A percentile compares a stretch with the other conserved stretches of the same genome.
phyloP scores from a whole-genome alignment of 2,329 filamentous ascomycete species.

The Orbilia ellipsospora region DNA sequence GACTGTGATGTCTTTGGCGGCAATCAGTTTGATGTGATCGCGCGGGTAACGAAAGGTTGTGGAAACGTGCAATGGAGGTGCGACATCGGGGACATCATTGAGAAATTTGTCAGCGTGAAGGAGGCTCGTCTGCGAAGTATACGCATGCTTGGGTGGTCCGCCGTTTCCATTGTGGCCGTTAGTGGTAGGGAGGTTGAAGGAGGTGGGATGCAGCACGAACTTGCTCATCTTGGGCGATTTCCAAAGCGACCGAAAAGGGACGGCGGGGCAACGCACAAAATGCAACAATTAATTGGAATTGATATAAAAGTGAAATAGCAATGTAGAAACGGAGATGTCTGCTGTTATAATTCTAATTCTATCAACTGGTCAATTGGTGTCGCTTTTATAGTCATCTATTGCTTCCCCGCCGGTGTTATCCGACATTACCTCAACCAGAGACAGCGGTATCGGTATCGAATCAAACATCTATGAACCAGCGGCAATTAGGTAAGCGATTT shows the following conservation, averaged over 20 bases:
- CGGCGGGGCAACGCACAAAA: constrained; percentile 43
- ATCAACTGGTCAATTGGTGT: too few species aligned
- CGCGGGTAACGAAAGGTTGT: constrained; percentile 87
- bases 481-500: constrained; percentile 8
- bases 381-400: too few species aligned
- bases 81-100: constrained; percentile 75
- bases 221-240: constrained; percentile 32
- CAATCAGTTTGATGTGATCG: constrained; percentile 75
- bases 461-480: background rate
- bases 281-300: constrained; percentile 23
- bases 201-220: constrained; percentile 38
- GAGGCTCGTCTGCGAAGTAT: constrained; percentile 25
- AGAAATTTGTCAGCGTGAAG: constrained; percentile 81
- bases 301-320: too few species aligned
- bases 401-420: too few species aligned
- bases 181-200: background rate
- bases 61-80: constrained; percentile 87
- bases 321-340: too few species aligned
- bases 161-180: background rate
- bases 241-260: background rate
- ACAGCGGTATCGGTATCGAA: constrained; percentile 4
- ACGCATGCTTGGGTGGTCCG: background rate
- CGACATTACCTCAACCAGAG: too few species aligned
- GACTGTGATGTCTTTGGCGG: constrained; percentile 59
- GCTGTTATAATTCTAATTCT: too few species aligned